phyloP scores from a whole-genome alignment of 2,329 filamentous ascomycete genomes.

The Botrytis squamosa region DNA sequence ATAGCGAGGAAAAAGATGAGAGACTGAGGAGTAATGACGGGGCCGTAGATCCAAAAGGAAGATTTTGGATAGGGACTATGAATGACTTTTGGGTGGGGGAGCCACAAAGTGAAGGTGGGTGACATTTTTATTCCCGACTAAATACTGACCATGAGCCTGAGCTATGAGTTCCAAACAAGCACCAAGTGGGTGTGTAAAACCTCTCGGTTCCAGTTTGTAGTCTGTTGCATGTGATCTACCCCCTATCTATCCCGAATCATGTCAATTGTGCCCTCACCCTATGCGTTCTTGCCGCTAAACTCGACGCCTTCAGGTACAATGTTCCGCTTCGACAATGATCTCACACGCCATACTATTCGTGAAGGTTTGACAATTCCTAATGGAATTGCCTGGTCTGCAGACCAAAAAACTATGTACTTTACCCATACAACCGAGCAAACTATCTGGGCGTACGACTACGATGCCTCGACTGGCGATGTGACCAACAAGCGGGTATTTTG shows the following conservation, averaged over 20 bases:
- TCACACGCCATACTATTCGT: constrained; percentile 59
- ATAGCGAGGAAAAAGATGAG: constrained; percentile 36
- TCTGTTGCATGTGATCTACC: background rate
- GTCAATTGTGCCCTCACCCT: background rate
- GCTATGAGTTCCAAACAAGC: background rate
- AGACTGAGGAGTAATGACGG: constrained; percentile 77
- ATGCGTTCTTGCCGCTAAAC: background rate
- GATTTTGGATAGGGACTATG: constrained; percentile 86
- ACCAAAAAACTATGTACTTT: constrained; percentile 68
- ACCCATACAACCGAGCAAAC: constrained; percentile 72
- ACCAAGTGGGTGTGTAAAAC: background rate
- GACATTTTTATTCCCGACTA: background rate
- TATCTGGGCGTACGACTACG: constrained; percentile 75
- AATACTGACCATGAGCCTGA: background rate
- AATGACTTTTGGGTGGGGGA: constrained; percentile 62
- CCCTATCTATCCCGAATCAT: background rate
- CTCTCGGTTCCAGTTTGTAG: background rate
- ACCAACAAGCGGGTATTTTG: constrained; percentile 69
- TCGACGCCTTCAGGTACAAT: constrained; percentile 57
- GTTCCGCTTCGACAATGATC: constrained; percentile 66
- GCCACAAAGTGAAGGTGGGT: constrained; percentile 41
- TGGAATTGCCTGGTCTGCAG: constrained; percentile 75
- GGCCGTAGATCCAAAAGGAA: constrained; percentile 72
- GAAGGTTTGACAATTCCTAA: constrained; percentile 76
- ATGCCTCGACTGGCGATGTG: constrained; percentile 60